Evolutionary conservation across 2,329 filamentous ascomycete species (phyloP).

Genomic region (Cladosporium sp.): DNA sequence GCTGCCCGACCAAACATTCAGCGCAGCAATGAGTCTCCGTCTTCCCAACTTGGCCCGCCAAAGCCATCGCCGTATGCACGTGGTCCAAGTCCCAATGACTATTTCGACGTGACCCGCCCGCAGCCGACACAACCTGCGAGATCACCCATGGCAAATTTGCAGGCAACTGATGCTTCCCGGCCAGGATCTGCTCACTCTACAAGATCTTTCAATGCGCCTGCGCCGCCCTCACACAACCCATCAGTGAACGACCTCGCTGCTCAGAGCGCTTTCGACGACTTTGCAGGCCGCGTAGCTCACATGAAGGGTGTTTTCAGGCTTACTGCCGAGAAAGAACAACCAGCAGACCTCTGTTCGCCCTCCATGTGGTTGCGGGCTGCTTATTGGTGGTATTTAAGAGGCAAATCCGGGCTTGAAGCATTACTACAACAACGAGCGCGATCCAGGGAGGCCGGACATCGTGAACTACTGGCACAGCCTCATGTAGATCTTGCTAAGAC

Average conservation of each 20-base stretch:
- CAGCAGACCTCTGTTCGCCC: conserved; percentile 59
- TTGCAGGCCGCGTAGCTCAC: conserved; percentile 66
- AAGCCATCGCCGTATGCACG: conserved; percentile 6
- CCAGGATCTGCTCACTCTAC: conserved; percentile 6
- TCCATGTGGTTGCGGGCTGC: conserved; percentile 61
- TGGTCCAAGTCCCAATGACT: conserved; percentile 1
- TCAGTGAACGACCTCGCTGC: conserved; percentile 37
- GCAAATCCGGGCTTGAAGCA: conserved; percentile 69
- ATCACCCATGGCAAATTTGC: not conserved
- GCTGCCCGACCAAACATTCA: not conserved
- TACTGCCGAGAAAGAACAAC: conserved; percentile 69
- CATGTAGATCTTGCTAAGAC: conserved; percentile 82
- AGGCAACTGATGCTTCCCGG: not conserved
- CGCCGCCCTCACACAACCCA: not conserved
- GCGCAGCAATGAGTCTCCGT: not conserved
- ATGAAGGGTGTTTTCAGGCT: conserved; percentile 72
- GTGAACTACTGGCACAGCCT: conserved; percentile 62
- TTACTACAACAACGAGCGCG: conserved; percentile 55
- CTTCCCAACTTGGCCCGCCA: conserved; percentile 4
- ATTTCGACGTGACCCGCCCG: not conserved
- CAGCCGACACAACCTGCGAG: not conserved
- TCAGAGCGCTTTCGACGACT: conserved; percentile 65
- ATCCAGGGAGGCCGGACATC: conserved; percentile 40
- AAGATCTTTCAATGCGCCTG: not conserved
- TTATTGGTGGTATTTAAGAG: conserved; percentile 87